Evolutionary conservation across 352 stramenopile genomes (phyloP).

Genomic region (Pilasporangium apinafurcum): DNA sequence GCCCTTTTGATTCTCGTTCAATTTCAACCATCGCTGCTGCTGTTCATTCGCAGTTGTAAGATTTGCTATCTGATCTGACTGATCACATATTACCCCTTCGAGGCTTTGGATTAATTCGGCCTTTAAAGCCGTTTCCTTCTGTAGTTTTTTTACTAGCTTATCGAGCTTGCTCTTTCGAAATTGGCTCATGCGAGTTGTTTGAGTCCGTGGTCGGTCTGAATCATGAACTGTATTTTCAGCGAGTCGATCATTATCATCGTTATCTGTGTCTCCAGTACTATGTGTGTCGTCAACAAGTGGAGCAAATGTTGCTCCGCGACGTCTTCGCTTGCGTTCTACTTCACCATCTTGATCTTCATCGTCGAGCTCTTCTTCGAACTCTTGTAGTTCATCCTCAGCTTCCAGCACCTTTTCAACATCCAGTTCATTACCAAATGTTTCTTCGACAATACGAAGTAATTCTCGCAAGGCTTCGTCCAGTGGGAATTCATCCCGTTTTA

Average conservation of each 20-base stretch:
- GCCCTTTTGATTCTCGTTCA: conserved; percentile 37
- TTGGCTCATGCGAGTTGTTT: conserved; percentile 51
- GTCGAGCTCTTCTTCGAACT: conserved; percentile 58
- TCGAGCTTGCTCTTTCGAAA: conserved; percentile 69
- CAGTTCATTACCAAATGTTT: conserved; percentile 53
- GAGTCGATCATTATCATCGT: too few relatives aligned
- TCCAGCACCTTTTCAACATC: conserved; percentile 37
- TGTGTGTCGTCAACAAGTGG: conserved; percentile 5
- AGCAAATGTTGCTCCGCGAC: conserved; percentile 9
- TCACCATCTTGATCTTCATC: conserved; percentile 42
- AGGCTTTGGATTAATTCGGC: conserved; percentile 37
- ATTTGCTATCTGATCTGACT: conserved; percentile 35
- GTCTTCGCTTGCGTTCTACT: conserved; percentile 12
- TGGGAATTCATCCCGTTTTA: conserved; percentile 72
- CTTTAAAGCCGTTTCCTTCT: conserved; percentile 40
- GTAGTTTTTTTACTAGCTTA: conserved; percentile 46
- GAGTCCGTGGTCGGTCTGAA: conserved; percentile 5
- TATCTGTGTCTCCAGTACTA: not conserved
- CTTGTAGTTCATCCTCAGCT: conserved; percentile 51
- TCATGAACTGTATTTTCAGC: too few relatives aligned
- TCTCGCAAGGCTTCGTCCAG: conserved; percentile 73
- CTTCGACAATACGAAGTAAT: conserved; percentile 49
- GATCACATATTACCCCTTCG: conserved; percentile 46
- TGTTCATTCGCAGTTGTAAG: conserved; percentile 35
- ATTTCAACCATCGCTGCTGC: conserved; percentile 25